Percentiles rank a stretch among this genome's conserved stretches.
Evolutionary conservation across 257 asterid genomes (phyloP).

Genomic region (Lithospermum erythrorhizon): DNA sequence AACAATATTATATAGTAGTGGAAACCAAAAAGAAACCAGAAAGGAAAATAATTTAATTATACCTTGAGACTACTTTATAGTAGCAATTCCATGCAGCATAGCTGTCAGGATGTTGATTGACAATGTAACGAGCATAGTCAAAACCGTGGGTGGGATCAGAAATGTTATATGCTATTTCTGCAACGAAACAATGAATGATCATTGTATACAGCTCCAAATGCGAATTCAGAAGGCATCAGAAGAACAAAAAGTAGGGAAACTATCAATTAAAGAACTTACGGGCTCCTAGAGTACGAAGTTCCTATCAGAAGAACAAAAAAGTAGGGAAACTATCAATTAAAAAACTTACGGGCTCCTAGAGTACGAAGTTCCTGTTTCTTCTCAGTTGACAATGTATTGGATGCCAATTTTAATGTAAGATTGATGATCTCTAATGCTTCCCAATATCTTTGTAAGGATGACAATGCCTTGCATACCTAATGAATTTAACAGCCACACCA

Average conservation of each 20-base stretch:
- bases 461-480: conserved; percentile 64
- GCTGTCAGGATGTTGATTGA: conserved; percentile 59
- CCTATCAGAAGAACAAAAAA: no score
- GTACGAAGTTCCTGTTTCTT: conserved; percentile 57
- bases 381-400: conserved; percentile 37
- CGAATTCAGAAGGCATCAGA: background rate
- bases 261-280: conserved; percentile 36
- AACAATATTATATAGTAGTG: background rate
- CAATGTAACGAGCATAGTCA: conserved; percentile 55
- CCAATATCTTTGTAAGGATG: conserved; percentile 56
- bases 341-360: conserved; percentile 84
- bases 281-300: conserved; percentile 69
- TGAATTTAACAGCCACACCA: conserved; percentile 3
- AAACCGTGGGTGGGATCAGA: conserved; percentile 66
- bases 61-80: conserved; percentile 69
- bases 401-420: conserved; percentile 50
- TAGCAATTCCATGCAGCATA: conserved; percentile 84
- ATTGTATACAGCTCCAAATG: no score
- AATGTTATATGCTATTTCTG: conserved; percentile 50
- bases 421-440: conserved; percentile 64
- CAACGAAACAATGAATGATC: conserved; percentile 10
- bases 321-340: no score
- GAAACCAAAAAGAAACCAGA: background rate
- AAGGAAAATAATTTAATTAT: background rate
- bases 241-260: conserved; percentile 1